Evolutionary conservation across 495 filamentous ascomycete species (phyloP).

Genomic region (Aspergillus steynii): DNA sequence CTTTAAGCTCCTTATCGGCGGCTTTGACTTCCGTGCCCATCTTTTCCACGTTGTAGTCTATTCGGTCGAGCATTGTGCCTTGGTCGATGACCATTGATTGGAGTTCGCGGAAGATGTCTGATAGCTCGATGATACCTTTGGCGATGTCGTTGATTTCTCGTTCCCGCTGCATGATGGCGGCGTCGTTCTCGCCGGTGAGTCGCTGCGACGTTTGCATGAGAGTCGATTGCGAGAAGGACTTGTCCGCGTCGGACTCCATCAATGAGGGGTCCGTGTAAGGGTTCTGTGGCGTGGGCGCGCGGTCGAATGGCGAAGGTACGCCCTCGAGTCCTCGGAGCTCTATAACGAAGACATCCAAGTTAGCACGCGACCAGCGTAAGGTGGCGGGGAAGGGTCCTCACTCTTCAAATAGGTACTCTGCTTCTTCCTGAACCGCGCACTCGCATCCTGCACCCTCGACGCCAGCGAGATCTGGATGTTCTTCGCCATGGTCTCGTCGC

Average conservation of each 20-base stretch:
- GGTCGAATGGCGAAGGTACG: slow-evolving; percentile 59
- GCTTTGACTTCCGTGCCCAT: slow-evolving; percentile 88
- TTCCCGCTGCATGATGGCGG: slow-evolving; percentile 86
- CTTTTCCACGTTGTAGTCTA: slow-evolving; percentile 95
- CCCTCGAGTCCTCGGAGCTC: slow-evolving; percentile 82
- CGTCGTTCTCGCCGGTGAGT: slow-evolving; percentile 73
- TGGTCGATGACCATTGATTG: slow-evolving; percentile 98
- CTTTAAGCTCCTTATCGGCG: slow-evolving; percentile 86
- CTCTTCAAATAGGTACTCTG: slow-evolving; percentile 96
- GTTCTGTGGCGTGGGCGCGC: slow-evolving; percentile 65
- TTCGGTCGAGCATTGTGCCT: slow-evolving; percentile 94
- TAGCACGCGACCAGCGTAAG: slow-evolving; percentile 7
- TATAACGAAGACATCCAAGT: slow-evolving; percentile 33
- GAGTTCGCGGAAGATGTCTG: slow-evolving; percentile 93
- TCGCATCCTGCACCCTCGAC: slow-evolving; percentile 85
- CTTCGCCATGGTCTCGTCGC: slow-evolving; percentile 91
- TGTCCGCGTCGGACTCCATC: slow-evolving; percentile 86
- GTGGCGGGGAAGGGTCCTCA: slow-evolving; percentile 36
- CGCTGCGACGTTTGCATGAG: slow-evolving; percentile 74
- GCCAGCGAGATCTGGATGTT: slow-evolving; percentile 94
- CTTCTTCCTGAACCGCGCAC: slow-evolving; percentile 90
- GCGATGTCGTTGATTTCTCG: slow-evolving; percentile 98
- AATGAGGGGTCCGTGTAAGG: slow-evolving; percentile 77
- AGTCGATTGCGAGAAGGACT: slow-evolving; percentile 86
- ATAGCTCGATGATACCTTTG: slow-evolving; percentile 93